phyloP scores from a whole-genome alignment of 2,329 filamentous ascomycete genomes.

The Sphaerulina vaccinii region DNA sequence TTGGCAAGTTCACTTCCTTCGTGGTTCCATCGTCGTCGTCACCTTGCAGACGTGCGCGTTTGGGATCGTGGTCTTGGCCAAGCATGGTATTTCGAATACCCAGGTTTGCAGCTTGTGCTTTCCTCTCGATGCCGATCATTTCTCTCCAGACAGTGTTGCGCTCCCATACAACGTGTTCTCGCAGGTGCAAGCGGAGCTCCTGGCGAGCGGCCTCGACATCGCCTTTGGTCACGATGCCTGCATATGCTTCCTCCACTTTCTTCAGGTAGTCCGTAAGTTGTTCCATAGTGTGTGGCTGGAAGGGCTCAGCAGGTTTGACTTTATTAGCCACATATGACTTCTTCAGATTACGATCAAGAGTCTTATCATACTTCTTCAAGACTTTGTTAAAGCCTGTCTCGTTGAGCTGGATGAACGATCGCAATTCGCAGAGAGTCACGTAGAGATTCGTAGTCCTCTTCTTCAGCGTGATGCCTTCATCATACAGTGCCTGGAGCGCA shows the following conservation, averaged over 20 bases:
- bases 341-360: conserved; percentile 77
- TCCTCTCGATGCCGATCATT: conserved; percentile 95
- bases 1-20: conserved; percentile 73
- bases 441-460: conserved; percentile 85
- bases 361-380: conserved; percentile 98
- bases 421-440: conserved; percentile 89
- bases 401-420: conserved; percentile 94
- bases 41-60: conserved; percentile 73
- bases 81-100: conserved; percentile 76
- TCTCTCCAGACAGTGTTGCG: conserved; percentile 98
- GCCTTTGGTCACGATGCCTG: conserved; percentile 76
- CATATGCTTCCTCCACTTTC: conserved; percentile 76
- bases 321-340: conserved; percentile 69
- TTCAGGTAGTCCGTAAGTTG: conserved; percentile 69
- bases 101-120: conserved; percentile 89
- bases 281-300: conserved; percentile 69
- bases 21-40: conserved; percentile 68
- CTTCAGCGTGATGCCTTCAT: conserved; percentile 80
- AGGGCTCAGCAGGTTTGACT: conserved; percentile 79
- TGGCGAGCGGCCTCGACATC: conserved; percentile 74
- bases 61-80: conserved; percentile 67
- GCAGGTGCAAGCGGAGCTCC: conserved; percentile 83
- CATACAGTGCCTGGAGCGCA: conserved; percentile 66
- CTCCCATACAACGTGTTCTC: conserved; percentile 98
- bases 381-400: conserved; percentile 95